phyloP scores from a whole-genome alignment of 208 protist species.

The Trypanosoma vivax region DNA sequence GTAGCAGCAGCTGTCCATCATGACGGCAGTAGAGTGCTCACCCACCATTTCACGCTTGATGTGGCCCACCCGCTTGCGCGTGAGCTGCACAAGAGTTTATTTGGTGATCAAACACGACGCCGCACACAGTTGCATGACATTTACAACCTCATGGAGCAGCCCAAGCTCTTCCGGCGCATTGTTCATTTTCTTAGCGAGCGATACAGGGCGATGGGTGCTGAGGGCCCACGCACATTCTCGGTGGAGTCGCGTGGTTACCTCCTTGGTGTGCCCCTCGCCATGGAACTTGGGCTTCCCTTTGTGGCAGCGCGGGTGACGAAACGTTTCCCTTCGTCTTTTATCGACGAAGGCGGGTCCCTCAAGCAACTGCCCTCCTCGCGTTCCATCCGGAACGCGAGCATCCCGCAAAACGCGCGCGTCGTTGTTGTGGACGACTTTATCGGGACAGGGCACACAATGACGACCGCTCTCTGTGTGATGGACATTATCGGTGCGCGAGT shows the following conservation, averaged over 20 bases:
- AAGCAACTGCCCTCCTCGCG: conserved; percentile 35
- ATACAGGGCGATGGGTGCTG: conserved; percentile 50
- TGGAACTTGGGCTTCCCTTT: conserved; percentile 70
- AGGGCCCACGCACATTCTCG: conserved; percentile 53
- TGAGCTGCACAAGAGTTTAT: conserved; percentile 15
- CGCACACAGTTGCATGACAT: conserved; percentile 68
- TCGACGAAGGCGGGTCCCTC: conserved; percentile 15
- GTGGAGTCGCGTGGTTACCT: conserved; percentile 79
- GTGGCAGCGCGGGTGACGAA: conserved; percentile 53
- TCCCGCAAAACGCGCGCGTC: conserved; percentile 51
- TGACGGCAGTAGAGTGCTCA: conserved; percentile 4
- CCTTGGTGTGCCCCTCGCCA: conserved; percentile 66
- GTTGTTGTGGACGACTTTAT: conserved; percentile 89
- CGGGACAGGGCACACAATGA: conserved; percentile 59
- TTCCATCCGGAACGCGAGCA: conserved; percentile 50
- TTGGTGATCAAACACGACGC: conserved; percentile 1
- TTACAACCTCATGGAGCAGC: conserved; percentile 72
- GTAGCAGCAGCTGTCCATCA: neutral
- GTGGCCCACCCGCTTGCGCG: conserved; percentile 11
- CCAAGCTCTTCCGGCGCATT: conserved; percentile 48
- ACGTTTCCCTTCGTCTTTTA: conserved; percentile 36
- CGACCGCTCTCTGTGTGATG: conserved; percentile 58
- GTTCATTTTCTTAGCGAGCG: conserved; percentile 58
- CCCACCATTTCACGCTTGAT: conserved; percentile 14
- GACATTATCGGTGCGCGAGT: conserved; percentile 50